Evolutionary conservation across 345 rosid genomes (phyloP).

Genomic region (Eucalyptus erythrocorys): DNA sequence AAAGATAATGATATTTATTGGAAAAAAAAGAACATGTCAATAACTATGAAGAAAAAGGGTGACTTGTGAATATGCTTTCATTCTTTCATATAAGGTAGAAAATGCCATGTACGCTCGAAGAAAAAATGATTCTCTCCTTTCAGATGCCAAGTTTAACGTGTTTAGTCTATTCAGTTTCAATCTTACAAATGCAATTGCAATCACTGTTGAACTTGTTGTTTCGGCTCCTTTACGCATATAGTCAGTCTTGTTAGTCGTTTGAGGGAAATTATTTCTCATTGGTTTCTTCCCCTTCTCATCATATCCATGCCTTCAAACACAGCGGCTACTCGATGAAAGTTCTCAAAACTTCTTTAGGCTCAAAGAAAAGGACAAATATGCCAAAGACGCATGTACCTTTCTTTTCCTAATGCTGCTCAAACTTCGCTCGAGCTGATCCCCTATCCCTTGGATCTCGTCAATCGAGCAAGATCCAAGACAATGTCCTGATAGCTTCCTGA

Average conservation of each 20-base stretch:
- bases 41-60: background rate
- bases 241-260: background rate
- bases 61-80: background rate
- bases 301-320: background rate
- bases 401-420: conserved; percentile 33
- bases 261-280: background rate
- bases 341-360: background rate
- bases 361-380: background rate
- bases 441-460: conserved; percentile 28
- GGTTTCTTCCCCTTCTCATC: background rate
- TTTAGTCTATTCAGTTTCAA: background rate
- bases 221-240: background rate
- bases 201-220: background rate
- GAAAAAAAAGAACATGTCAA: background rate
- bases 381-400: conserved; percentile 28
- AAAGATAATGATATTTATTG: background rate
- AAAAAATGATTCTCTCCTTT: background rate
- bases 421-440: conserved; percentile 29
- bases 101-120: too few relatives aligned
- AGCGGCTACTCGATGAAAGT: background rate
- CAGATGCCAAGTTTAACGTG: background rate
- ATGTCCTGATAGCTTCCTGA: conserved; percentile 51
- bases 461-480: conserved; percentile 20
- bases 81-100: background rate
- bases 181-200: background rate